Evolutionary conservation across 2,329 filamentous ascomycete genomes (phyloP).

Genomic region (Venturia nashicola): DNA sequence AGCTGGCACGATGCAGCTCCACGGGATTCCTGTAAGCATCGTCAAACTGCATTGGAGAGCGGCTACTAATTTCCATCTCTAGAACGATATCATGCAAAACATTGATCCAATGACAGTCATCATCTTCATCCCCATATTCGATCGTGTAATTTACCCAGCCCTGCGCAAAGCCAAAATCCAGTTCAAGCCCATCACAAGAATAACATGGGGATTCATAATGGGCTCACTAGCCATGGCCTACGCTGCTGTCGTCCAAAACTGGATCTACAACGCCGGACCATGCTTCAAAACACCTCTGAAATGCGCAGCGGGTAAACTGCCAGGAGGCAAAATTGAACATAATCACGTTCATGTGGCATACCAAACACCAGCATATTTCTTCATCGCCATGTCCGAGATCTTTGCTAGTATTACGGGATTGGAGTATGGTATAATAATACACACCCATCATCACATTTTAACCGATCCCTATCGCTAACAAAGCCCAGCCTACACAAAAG

Average conservation of each 20-base stretch:
- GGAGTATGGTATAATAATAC: constrained; percentile 17
- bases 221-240: constrained; percentile 42
- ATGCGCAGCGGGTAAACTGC: constrained; percentile 22
- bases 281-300: constrained; percentile 35
- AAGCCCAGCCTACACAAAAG: constrained; percentile 29
- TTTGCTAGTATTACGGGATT: constrained; percentile 35
- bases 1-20: constrained; percentile 27
- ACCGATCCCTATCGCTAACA: no score
- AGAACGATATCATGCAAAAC: constrained; percentile 36
- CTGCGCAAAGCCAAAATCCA: constrained; percentile 29
- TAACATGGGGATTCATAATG: constrained; percentile 41
- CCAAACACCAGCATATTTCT: constrained; percentile 33
- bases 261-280: constrained; percentile 41
- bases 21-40: constrained; percentile 25
- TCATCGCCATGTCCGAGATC: constrained; percentile 34
- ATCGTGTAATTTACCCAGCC: constrained; percentile 32
- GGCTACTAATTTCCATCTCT: neutral
- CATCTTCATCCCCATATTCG: constrained; percentile 33
- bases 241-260: constrained; percentile 43
- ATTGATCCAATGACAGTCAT: constrained; percentile 35
- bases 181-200: constrained; percentile 38
- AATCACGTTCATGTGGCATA: constrained; percentile 33
- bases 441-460: no score
- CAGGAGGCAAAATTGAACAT: constrained; percentile 21
- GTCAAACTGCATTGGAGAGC: no score